A percentile compares a stretch with the other conserved stretches of the same genome.
Evolutionary conservation across 371 early-diverging fungal genomes (phyloP).

Genomic region (Mucor plumbeus): DNA sequence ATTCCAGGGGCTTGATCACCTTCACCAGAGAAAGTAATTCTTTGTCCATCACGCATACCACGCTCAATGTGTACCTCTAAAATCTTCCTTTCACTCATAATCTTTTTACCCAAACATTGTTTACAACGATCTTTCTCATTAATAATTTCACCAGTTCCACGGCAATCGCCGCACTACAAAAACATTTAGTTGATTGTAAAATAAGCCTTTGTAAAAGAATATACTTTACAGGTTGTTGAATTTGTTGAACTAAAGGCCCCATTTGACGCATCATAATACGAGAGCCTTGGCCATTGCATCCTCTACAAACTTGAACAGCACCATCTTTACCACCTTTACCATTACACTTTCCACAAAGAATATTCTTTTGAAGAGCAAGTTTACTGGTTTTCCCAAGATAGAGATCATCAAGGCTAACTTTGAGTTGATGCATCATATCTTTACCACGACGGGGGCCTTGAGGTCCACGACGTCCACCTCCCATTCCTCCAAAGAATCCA

Average conservation of each 20-base stretch:
- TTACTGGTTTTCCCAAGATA: constrained; percentile 93
- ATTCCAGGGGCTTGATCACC: constrained; percentile 86
- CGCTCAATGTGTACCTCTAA: constrained; percentile 88
- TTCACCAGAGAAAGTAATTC: constrained; percentile 89
- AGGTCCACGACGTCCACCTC: constrained; percentile 55
- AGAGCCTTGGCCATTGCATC: constrained; percentile 87
- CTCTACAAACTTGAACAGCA: constrained; percentile 69
- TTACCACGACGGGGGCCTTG: constrained; percentile 55
- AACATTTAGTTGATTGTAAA: neutral
- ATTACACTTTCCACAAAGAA: constrained; percentile 81
- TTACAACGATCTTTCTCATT: constrained; percentile 89
- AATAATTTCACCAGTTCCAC: constrained; percentile 89
- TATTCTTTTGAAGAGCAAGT: constrained; percentile 86
- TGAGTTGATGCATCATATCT: constrained; percentile 80
- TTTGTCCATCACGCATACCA: constrained; percentile 96
- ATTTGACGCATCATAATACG: constrained; percentile 89
- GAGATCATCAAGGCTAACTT: constrained; percentile 92
- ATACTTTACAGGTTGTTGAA: constrained; percentile 73
- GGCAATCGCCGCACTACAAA: constrained; percentile 79
- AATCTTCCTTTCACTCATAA: constrained; percentile 77
- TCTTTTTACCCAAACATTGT: constrained; percentile 88
- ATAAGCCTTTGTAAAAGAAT: neutral
- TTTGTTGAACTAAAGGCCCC: constrained; percentile 98
- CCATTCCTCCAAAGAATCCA: constrained; percentile 71
- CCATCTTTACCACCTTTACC: constrained; percentile 82